Conservation (phyloP, 177 flowering plant genomes). For the Vitis hybrid region DNA sequence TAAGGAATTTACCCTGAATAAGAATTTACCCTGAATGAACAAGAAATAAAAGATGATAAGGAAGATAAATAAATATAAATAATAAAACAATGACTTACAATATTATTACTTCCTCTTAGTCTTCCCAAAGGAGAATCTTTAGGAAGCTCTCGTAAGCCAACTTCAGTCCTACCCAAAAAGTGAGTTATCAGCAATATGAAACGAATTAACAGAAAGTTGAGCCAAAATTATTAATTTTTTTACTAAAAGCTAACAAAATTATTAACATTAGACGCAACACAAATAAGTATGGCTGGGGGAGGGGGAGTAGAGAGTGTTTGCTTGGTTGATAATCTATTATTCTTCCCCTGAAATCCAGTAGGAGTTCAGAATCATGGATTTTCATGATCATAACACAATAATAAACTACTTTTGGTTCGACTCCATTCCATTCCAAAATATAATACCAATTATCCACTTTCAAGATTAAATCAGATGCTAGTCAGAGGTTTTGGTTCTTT, state of each 20-base stretch:
- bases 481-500: background rate
- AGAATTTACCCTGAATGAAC: background rate
- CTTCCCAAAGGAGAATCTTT: slow-evolving; percentile 80
- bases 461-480: background rate
- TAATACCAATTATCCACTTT: background rate
- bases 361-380: background rate
- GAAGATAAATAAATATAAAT: background rate
- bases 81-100: slow-evolving; percentile 40
- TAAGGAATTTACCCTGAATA: background rate
- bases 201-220: no score
- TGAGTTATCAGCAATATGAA: background rate
- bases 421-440: background rate
- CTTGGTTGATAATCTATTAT: no score
- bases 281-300: no score
- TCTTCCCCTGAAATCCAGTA: no score
- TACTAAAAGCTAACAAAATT: no score
- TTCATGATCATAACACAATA: background rate
- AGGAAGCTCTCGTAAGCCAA: slow-evolving; percentile 84
- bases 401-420: background rate
- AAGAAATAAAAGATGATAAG: background rate
- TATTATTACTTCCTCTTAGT: slow-evolving; percentile 87
- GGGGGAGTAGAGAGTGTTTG: no score
- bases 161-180: slow-evolving; percentile 57
- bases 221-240: no score
- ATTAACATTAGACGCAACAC: no score